Evolutionary conservation across 306 rosid species (phyloP).

Genomic region (Pueraria montana): DNA sequence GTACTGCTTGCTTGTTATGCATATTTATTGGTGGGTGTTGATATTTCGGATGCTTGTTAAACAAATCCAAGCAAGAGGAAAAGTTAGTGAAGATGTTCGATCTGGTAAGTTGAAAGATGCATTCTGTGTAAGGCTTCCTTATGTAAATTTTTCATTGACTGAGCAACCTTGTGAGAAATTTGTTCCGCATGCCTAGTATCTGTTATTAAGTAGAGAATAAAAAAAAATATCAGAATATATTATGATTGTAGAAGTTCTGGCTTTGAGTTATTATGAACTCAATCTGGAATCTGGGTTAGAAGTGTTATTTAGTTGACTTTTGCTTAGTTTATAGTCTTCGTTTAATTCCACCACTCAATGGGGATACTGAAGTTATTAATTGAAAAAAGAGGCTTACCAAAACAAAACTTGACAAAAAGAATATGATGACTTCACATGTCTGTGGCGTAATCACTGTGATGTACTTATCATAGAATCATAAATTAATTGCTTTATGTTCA

Average conservation of each 20-base stretch:
- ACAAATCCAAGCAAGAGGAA: constrained; percentile 93
- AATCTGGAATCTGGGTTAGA: constrained; percentile 30
- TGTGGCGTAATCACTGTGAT: constrained; percentile 23
- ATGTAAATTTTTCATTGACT: constrained; percentile 26
- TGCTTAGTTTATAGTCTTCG: constrained; percentile 8
- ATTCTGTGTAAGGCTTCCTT: constrained; percentile 35
- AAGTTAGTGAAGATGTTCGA: constrained; percentile 93
- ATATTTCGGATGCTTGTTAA: constrained; percentile 96
- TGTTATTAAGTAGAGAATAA: constrained; percentile 19
- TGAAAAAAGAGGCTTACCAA: constrained; percentile 7
- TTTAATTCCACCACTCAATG: constrained; percentile 9
- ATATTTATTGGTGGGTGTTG: constrained; percentile 96
- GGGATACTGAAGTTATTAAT: constrained; percentile 24
- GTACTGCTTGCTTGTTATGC: constrained; percentile 87
- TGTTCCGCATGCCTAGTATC: constrained; percentile 23
- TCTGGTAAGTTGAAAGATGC: constrained; percentile 73
- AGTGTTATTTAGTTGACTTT: constrained; percentile 15
- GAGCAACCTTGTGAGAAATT: constrained; percentile 13
- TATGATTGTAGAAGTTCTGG: constrained; percentile 1
- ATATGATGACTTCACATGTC: constrained; percentile 28
- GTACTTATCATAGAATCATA: background rate
- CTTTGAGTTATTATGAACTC: constrained; percentile 31
- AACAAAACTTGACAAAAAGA: constrained; percentile 2
- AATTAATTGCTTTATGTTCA: background rate
- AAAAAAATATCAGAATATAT: background rate